A percentile compares a stretch with the other conserved stretches of the same genome.
Evolutionary conservation across 192 early-diverging fungal genomes (phyloP).

Genomic region (Diversispora epigaea): DNA sequence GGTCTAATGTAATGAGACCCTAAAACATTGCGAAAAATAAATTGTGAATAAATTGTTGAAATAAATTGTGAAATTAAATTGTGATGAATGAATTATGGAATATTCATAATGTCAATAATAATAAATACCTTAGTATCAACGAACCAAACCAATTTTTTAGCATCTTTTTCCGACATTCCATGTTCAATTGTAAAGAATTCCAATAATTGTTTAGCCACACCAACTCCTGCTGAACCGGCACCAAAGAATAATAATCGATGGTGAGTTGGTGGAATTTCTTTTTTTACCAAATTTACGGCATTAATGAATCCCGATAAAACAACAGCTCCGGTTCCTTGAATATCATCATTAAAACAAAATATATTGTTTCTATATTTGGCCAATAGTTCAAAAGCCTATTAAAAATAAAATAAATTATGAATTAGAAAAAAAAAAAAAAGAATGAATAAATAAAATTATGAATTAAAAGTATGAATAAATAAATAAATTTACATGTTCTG

Average conservation of each 20-base stretch:
- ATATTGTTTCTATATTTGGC: conserved; percentile 73
- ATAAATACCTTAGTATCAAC: conserved; percentile 75
- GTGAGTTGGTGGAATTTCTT: conserved; percentile 61
- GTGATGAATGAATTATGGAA: background rate
- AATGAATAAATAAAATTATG: background rate
- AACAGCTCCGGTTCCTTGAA: conserved; percentile 92
- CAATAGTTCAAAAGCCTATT: conserved; percentile 75
- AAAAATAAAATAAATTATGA: background rate
- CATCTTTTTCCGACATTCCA: conserved; percentile 69
- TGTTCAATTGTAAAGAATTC: conserved; percentile 80
- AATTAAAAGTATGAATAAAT: background rate
- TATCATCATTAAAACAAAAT: conserved; percentile 95
- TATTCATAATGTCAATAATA: background rate
- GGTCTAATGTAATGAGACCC: conserved; percentile 85
- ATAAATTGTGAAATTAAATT: background rate
- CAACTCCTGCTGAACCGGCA: conserved; percentile 92
- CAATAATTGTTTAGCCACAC: conserved; percentile 87
- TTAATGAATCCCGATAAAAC: conserved; percentile 92
- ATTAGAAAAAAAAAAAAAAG: background rate
- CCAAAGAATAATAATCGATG: conserved; percentile 93
- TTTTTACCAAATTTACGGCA: conserved; percentile 63
- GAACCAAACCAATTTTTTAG: conserved; percentile 75
- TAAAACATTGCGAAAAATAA: conserved; percentile 6
- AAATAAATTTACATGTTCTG: conserved; percentile 60
- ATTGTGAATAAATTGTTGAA: background rate